Conservation (phyloP, 73 alveolate species). For the Paramecium pentaurelia region DNA sequence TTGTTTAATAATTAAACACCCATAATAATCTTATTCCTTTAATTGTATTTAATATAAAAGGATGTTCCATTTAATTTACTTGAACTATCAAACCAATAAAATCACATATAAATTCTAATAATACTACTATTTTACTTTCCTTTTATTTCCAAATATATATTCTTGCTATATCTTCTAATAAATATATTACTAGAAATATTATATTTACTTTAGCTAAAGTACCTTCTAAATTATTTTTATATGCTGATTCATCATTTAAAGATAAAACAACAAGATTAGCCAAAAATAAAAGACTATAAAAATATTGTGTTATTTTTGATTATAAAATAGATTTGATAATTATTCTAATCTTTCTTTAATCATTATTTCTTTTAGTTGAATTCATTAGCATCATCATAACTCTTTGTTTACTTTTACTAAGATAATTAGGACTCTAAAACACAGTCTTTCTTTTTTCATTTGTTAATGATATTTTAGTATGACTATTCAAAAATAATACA, state of each 20-base stretch:
- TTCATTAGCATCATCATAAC: not conserved
- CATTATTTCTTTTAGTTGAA: not conserved
- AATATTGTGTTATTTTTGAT: not conserved
- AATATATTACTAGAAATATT: not conserved
- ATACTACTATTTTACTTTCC: not conserved
- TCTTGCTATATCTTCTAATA: not conserved
- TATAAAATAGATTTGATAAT: not conserved
- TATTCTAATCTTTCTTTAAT: not conserved
- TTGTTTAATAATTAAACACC: not conserved
- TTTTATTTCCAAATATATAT: not conserved
- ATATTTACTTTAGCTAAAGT: not conserved
- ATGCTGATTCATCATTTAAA: not conserved
- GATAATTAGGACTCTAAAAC: not conserved
- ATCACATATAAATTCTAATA: not conserved
- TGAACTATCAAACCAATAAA: not conserved
- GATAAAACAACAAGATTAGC: not conserved
- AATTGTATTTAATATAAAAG: not conserved
- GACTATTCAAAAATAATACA: not conserved
- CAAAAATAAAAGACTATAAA: not conserved
- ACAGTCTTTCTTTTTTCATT: not conserved
- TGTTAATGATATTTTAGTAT: not conserved
- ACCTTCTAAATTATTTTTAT: not conserved
- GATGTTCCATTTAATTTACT: not conserved
- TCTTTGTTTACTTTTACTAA: not conserved
- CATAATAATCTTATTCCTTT: constrained; percentile 24